A percentile compares a stretch with the other conserved stretches of the same genome.
Conservation (phyloP, 305 asterid species). For the Plantago lanceolata region DNA sequence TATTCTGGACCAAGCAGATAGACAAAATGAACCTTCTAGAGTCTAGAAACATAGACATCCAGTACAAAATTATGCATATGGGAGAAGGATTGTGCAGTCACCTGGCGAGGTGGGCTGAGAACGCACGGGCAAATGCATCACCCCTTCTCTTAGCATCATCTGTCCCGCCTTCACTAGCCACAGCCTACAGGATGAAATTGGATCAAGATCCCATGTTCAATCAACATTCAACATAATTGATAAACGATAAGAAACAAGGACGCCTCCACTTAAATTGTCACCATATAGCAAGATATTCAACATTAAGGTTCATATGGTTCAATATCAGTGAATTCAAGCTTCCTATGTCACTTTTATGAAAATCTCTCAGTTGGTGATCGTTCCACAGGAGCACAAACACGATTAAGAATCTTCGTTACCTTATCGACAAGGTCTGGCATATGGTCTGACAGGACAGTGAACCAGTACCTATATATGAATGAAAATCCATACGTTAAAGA, state of each 20-base stretch:
- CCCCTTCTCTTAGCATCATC: conserved; percentile 96
- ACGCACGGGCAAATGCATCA: conserved; percentile 95
- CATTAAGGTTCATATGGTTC: too few relatives aligned
- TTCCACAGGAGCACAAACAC: not conserved
- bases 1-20: too few relatives aligned
- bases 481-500: conserved; percentile 12
- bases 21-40: not conserved
- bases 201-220: too few relatives aligned
- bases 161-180: conserved; percentile 99
- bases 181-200: conserved; percentile 53
- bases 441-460: conserved; percentile 81
- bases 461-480: conserved; percentile 73
- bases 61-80: not conserved
- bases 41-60: conserved; percentile 5
- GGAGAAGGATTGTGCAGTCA: conserved; percentile 19
- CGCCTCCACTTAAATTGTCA: too few relatives aligned
- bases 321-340: too few relatives aligned
- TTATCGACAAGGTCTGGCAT: conserved; percentile 91
- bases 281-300: too few relatives aligned
- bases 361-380: too few relatives aligned
- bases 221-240: too few relatives aligned
- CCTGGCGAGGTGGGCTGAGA: conserved; percentile 96
- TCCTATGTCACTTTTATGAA: too few relatives aligned
- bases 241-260: not conserved
- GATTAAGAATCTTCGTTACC: conserved; percentile 39